Evolutionary conservation across 345 rosid species (phyloP).

Genomic region (Euphorbia tirucalli): DNA sequence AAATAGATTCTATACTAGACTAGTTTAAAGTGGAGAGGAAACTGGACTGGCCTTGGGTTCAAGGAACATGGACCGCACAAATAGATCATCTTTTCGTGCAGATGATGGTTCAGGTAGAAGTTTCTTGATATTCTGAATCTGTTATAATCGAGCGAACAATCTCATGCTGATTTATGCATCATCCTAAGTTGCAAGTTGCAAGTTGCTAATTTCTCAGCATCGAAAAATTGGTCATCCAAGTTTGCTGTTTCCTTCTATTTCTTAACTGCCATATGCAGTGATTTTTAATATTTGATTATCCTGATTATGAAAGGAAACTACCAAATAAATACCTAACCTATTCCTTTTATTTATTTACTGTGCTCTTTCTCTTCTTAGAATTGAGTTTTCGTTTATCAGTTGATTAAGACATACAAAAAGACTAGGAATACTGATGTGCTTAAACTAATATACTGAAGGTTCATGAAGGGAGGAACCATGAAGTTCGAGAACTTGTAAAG

Average conservation of each 20-base stretch:
- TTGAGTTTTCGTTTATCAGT: not conserved
- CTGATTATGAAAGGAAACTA: not conserved
- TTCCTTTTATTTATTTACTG: not conserved
- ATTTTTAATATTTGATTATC: not conserved
- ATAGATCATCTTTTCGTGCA: too few relatives aligned
- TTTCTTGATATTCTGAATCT: too few relatives aligned
- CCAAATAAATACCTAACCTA: not conserved
- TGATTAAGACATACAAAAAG: slow-evolving; percentile 4
- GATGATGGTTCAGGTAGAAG: too few relatives aligned
- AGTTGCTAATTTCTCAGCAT: too few relatives aligned
- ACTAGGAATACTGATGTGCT: not conserved
- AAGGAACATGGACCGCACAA: too few relatives aligned
- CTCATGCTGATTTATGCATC: too few relatives aligned
- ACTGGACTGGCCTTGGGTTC: too few relatives aligned
- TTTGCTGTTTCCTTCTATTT: not conserved
- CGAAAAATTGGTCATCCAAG: not conserved
- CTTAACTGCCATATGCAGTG: not conserved
- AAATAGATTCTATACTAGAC: too few relatives aligned
- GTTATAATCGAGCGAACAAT: too few relatives aligned
- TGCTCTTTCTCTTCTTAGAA: not conserved
- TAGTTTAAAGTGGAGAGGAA: too few relatives aligned
- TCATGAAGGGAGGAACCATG: slow-evolving; percentile 96
- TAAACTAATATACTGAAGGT: slow-evolving; percentile 49
- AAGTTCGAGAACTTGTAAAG: slow-evolving; percentile 92
- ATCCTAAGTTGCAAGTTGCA: too few relatives aligned